Percentiles rank a stretch among this genome's conserved stretches.
Evolutionary conservation across 1,284 basidiomycete genomes (phyloP).

Genomic region (Irpex rosettiformis): DNA sequence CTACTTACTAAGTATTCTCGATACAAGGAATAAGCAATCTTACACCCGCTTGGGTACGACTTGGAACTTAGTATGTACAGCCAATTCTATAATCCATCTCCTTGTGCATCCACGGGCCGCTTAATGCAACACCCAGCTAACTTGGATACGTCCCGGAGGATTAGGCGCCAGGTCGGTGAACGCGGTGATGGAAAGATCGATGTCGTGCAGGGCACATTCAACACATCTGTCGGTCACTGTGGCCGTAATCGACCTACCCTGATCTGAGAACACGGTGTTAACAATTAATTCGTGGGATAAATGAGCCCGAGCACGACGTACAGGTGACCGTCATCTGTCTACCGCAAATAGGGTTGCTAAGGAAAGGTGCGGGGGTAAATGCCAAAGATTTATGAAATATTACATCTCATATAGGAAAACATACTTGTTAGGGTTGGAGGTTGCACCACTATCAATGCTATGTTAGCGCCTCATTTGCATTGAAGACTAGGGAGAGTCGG

Average conservation of each 20-base stretch:
- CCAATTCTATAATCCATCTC: neutral
- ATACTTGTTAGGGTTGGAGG: slow-evolving; percentile 25
- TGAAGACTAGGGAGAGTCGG: neutral
- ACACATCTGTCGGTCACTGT: neutral
- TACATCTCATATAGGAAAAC: neutral
- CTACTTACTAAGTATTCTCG: too few relatives aligned
- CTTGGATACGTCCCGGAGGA: neutral
- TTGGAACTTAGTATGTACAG: too few relatives aligned
- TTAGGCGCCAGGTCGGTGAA: neutral
- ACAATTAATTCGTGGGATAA: too few relatives aligned
- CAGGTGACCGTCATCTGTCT: slow-evolving; percentile 25
- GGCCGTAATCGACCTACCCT: neutral
- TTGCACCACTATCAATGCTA: slow-evolving; percentile 12
- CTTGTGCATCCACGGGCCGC: too few relatives aligned
- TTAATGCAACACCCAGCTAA: neutral
- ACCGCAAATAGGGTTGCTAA: slow-evolving; percentile 31
- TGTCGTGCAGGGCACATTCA: neutral
- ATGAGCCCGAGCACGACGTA: slow-evolving; percentile 11
- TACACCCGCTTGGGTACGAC: too few relatives aligned
- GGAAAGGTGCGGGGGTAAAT: neutral
- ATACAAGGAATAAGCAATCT: too few relatives aligned
- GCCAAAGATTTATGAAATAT: too few relatives aligned
- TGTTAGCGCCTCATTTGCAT: neutral
- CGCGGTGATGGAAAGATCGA: neutral
- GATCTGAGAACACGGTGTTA: neutral